Evolutionary conservation across 179 eudicot species (phyloP), one percentile per base, ranked within the genome.

Genomic region (Carnegiea gigantea): DNA sequence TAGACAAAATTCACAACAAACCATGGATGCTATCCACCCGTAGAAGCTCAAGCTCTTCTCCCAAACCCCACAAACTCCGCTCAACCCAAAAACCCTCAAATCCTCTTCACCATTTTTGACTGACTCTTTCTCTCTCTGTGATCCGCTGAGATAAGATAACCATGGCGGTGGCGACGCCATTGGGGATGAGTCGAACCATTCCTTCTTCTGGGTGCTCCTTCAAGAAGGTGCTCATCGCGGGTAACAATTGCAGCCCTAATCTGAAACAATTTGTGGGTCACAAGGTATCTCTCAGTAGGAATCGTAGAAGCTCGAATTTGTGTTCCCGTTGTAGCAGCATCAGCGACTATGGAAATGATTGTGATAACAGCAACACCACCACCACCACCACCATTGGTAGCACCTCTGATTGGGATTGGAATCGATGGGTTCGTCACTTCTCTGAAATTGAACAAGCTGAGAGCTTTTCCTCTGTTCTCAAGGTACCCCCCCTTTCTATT

Each of bases 371-470:
- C 14, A 57, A 36, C 43, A 44, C 18, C 28, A 49, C 26, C 17
- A 77, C 30, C n/a, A n/a, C n/a, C 70, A 81, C 57, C 64, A 33
- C 30, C 49, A 73, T 6, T 9, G 73, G 40, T 33, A 65, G 36
- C 53, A 75, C 62, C 24, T 33, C 82, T 51, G 85, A 89, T 1
- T 95, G 99, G 98, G 98, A 95, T 90, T 93, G 99, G 99, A 93
- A 87, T 85, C 86, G 92, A 0, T 95, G 99, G 99, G 89, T 85
- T n/a, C 91, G 94, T 79, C 92, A 93, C 83, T 93, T 95, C 74
- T 79, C 92, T 36, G 95, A 95, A 57, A 86, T 95, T 77, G 98
- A 95, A 80, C 95, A 89, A 68, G 95, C 95, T 74, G 99, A 95
- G 86, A 88, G 85, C 81, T 85, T 81, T 71, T 89, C 89, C 28